phyloP scores from a whole-genome alignment of 805 yeast species.

The Limtongia smithiae region DNA sequence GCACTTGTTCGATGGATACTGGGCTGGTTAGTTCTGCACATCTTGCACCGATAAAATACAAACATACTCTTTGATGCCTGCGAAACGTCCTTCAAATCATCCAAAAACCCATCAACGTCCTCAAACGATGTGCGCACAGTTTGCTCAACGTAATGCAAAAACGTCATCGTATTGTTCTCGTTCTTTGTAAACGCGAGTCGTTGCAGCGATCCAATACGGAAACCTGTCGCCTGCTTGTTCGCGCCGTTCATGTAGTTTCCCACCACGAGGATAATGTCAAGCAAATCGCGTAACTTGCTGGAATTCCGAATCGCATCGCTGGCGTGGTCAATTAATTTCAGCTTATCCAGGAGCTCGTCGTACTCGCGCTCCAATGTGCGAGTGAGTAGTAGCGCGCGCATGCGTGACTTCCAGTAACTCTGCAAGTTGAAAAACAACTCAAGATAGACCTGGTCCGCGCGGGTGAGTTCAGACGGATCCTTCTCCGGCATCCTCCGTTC shows the following conservation, averaged over 20 bases:
- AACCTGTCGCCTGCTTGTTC: constrained; percentile 90
- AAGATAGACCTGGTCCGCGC: constrained; percentile 81
- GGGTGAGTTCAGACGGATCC: constrained; percentile 70
- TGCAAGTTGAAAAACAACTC: constrained; percentile 80
- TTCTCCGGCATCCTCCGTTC: constrained; percentile 51
- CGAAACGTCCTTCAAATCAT: constrained; percentile 59
- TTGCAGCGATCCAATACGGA: constrained; percentile 84
- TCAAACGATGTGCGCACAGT: constrained; percentile 83
- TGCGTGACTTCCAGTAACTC: constrained; percentile 88
- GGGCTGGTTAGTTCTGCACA: too few relatives aligned
- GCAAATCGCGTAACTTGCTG: constrained; percentile 61
- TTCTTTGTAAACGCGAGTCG: constrained; percentile 88
- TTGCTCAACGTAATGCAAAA: constrained; percentile 87
- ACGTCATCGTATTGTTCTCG: constrained; percentile 79
- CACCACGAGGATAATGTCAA: constrained; percentile 81
- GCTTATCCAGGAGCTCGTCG: constrained; percentile 60
- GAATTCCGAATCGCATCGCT: constrained; percentile 63
- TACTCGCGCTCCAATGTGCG: constrained; percentile 77
- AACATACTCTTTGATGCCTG: constrained; percentile 53
- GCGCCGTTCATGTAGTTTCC: constrained; percentile 96
- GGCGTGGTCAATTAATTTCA: constrained; percentile 70
- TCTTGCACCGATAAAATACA: not conserved
- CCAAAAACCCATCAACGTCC: constrained; percentile 65
- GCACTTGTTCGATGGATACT: constrained; percentile 75
- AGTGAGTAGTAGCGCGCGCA: constrained; percentile 71